Evolutionary conservation across 225 moss, liverwort and hornwort genomes (phyloP).

Genomic region (Marchantia polymorpha): DNA sequence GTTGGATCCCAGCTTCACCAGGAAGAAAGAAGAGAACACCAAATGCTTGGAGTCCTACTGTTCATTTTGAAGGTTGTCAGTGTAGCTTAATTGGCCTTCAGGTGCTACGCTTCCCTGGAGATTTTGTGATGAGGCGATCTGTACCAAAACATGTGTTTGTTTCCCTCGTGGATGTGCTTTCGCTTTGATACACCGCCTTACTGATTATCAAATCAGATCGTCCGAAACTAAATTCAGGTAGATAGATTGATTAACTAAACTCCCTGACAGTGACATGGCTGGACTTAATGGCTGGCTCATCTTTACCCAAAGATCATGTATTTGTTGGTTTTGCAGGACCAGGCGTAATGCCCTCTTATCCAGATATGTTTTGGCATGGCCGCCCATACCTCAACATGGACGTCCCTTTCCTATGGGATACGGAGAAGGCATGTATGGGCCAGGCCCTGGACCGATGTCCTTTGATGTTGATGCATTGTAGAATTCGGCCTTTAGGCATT

Average conservation of each 20-base stretch:
- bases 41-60: conserved; percentile 15
- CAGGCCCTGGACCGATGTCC: conserved; percentile 66
- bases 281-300: conserved; percentile 36
- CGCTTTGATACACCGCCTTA: conserved; percentile 9
- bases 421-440: conserved; percentile 81
- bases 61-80: conserved; percentile 13
- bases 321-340: conserved; percentile 9
- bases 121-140: conserved; percentile 14
- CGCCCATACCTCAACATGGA: conserved; percentile 72
- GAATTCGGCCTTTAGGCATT: too few species aligned
- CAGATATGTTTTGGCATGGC: conserved; percentile 92
- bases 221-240: conserved; percentile 15
- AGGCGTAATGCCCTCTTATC: conserved; percentile 64
- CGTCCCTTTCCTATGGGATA: conserved; percentile 67
- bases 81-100: conserved; percentile 22
- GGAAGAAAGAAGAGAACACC: conserved; percentile 21
- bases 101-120: conserved; percentile 5
- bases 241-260: conserved; percentile 13
- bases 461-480: too few species aligned
- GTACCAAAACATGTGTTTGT: neutral
- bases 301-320: too few species aligned
- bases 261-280: conserved; percentile 93
- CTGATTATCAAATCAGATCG: conserved; percentile 2
- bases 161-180: conserved; percentile 14
- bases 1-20: neutral